phyloP scores from a whole-genome alignment of 495 filamentous ascomycete species.

The Penicillium pulvis region DNA sequence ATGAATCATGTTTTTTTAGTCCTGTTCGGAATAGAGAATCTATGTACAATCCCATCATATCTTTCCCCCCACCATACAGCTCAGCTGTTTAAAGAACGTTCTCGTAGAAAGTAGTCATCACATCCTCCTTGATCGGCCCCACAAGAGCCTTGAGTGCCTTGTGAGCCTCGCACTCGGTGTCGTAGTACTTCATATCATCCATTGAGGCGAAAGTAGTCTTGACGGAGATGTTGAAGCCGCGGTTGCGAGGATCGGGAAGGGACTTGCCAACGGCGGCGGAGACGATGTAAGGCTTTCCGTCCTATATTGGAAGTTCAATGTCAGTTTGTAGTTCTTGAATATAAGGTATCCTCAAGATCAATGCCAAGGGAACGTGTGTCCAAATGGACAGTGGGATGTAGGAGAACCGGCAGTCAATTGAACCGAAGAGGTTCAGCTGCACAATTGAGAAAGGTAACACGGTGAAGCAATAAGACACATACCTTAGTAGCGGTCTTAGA shows the following conservation, averaged over 20 bases:
- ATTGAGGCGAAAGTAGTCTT: slow-evolving; percentile 60
- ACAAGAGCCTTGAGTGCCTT: slow-evolving; percentile 55
- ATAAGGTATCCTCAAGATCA: neutral
- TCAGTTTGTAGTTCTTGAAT: neutral
- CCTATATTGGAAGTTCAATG: slow-evolving; percentile 36
- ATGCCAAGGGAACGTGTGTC: neutral
- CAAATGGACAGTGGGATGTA: neutral
- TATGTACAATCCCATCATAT: neutral
- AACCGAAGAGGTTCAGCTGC: neutral
- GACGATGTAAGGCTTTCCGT: slow-evolving; percentile 68
- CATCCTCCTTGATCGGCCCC: slow-evolving; percentile 39
- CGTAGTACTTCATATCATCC: slow-evolving; percentile 74
- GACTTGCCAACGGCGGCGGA: slow-evolving; percentile 44
- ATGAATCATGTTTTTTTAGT: slow-evolving; percentile 14
- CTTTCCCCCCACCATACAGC: too few species aligned
- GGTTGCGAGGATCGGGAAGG: slow-evolving; percentile 54
- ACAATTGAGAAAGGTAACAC: neutral
- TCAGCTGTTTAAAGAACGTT: slow-evolving; percentile 32
- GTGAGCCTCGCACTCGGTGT: slow-evolving; percentile 64
- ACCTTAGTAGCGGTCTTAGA: slow-evolving; percentile 56
- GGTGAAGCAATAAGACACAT: neutral
- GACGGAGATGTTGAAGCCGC: slow-evolving; percentile 65
- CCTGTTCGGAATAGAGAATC: neutral
- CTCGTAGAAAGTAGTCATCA: slow-evolving; percentile 54
- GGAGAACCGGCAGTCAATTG: neutral